A percentile compares a stretch with the other conserved stretches of the same genome.
These are phyloP conservation scores for Epichloe scottii DNA, from an alignment of 2,329 filamentous ascomycete species.

Conservation along the genomic window DNA sequence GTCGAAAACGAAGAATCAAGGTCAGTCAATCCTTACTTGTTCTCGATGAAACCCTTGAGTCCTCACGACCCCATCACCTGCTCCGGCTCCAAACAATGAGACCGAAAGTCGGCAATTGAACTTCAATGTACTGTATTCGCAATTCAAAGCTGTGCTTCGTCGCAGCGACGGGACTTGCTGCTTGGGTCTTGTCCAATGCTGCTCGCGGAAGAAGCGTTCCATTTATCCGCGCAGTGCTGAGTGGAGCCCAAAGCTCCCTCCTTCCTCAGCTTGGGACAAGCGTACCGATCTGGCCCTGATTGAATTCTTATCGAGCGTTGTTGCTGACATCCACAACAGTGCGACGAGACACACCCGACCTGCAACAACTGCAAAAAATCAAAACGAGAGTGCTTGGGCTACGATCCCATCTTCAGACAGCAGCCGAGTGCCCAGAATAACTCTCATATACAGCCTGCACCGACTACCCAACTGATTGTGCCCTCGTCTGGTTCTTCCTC, in stretches of 20 bases:
- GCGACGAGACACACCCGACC: constrained; percentile 86
- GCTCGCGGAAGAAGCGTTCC: background rate
- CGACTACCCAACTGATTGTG: constrained; percentile 19
- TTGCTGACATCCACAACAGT: constrained; percentile 38
- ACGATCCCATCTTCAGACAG: constrained; percentile 77
- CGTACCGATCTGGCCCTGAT: background rate
- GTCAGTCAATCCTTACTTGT: constrained; percentile 24
- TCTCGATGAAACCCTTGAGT: constrained; percentile 7
- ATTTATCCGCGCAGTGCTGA: constrained; percentile 1
- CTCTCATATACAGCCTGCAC: constrained; percentile 33
- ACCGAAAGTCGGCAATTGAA: too few species aligned
- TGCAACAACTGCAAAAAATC: constrained; percentile 87
- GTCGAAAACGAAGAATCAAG: constrained; percentile 50
- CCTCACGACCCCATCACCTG: too few species aligned
- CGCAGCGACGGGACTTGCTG: too few species aligned
- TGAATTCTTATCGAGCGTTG: constrained; percentile 1
- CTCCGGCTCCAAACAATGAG: too few species aligned
- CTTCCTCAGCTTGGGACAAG: background rate
- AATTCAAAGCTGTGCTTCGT: too few species aligned
- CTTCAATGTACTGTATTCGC: too few species aligned
- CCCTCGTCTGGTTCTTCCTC: constrained; percentile 18
- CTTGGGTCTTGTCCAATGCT: background rate
- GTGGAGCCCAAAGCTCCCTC: background rate
- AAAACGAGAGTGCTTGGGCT: constrained; percentile 75
- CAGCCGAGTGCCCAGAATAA: constrained; percentile 61